Evolutionary conservation across 2,329 filamentous ascomycete species (phyloP).

Genomic region (Fusarium sp.): DNA sequence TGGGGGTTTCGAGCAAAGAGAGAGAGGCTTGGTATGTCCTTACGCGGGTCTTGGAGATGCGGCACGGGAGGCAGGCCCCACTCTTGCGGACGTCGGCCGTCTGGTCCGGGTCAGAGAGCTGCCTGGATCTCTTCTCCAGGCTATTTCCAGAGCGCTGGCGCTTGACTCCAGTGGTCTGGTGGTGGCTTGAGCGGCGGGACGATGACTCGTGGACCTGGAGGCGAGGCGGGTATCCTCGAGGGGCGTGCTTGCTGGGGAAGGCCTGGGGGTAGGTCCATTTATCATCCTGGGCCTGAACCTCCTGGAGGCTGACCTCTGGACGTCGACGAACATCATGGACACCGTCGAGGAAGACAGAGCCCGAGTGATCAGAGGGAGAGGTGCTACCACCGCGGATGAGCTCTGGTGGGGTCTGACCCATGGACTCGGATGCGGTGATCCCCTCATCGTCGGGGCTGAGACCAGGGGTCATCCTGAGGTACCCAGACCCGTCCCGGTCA

Average conservation of each 20-base stretch:
- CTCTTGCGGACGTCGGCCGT: slow-evolving; percentile 66
- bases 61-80: slow-evolving; percentile 65
- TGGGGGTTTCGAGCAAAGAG: slow-evolving; percentile 33
- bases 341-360: slow-evolving; percentile 53
- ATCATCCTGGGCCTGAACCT: slow-evolving; percentile 57
- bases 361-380: slow-evolving; percentile 59
- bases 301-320: slow-evolving; percentile 52
- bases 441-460: slow-evolving; percentile 53
- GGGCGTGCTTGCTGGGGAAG: slow-evolving; percentile 51
- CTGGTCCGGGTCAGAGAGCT: slow-evolving; percentile 59
- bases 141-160: slow-evolving; percentile 55
- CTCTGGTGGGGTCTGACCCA: slow-evolving; percentile 57
- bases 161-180: slow-evolving; percentile 52
- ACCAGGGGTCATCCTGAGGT: slow-evolving; percentile 55
- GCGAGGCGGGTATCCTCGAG: slow-evolving; percentile 52
- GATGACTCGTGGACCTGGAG: slow-evolving; percentile 52
- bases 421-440: slow-evolving; percentile 55
- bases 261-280: slow-evolving; percentile 60
- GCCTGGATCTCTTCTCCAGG: slow-evolving; percentile 56
- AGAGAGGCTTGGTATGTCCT: slow-evolving; percentile 48
- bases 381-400: slow-evolving; percentile 57
- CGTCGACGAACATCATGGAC: slow-evolving; percentile 51
- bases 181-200: slow-evolving; percentile 38
- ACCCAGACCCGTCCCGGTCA: slow-evolving; percentile 50
- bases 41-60: slow-evolving; percentile 64